phyloP scores from a whole-genome alignment of 257 asterid genomes.

The Jacaranda copaia region DNA sequence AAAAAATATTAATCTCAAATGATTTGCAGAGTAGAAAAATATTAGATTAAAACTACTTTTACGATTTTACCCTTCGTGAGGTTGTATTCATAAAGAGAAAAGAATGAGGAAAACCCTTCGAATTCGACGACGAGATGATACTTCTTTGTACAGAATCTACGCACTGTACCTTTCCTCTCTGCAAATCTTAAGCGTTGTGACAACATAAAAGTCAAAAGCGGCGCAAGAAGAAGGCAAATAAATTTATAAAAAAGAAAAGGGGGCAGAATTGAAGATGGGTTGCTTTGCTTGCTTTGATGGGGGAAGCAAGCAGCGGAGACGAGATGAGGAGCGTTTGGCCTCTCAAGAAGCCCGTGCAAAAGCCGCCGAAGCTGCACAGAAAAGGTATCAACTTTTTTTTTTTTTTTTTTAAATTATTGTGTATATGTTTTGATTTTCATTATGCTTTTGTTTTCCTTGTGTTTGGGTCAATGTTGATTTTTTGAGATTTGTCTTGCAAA shows the following conservation, averaged over 20 bases:
- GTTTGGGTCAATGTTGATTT: conserved; percentile 19
- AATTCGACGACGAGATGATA: neutral
- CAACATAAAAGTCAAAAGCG: neutral
- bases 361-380: conserved; percentile 96
- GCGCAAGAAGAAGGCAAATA: neutral
- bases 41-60: too few relatives aligned
- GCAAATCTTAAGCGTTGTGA: neutral
- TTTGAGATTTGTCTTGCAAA: conserved; percentile 25
- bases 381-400: conserved; percentile 51
- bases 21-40: neutral
- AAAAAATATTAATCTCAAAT: too few relatives aligned
- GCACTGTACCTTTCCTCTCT: neutral
- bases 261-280: conserved; percentile 54
- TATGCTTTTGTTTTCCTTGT: neutral
- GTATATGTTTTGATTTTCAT: neutral
- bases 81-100: neutral
- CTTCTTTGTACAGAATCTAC: conserved; percentile 10
- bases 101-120: neutral
- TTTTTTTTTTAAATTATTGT: neutral
- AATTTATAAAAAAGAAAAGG: neutral
- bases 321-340: conserved; percentile 83
- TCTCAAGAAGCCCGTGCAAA: conserved; percentile 82
- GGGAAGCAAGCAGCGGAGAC: conserved; percentile 71
- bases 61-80: neutral
- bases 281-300: conserved; percentile 91